phyloP scores from a whole-genome alignment of 2,329 filamentous ascomycete species.

The Fusarium praegraminearum region DNA sequence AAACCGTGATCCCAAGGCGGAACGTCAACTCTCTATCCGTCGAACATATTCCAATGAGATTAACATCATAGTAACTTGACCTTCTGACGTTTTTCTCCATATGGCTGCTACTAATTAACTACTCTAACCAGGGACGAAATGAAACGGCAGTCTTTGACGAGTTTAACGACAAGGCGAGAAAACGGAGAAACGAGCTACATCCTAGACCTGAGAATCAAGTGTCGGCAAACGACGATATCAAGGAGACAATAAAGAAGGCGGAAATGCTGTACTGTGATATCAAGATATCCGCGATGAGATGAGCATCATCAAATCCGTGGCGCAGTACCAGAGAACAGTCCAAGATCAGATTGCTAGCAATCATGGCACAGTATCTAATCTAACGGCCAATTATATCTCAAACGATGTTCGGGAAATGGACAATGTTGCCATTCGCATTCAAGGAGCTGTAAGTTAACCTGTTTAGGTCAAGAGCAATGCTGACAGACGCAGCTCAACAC shows the following conservation, averaged over 20 bases:
- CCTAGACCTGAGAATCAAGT: too few species aligned
- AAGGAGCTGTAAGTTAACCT: conserved; percentile 18
- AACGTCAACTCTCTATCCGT: not conserved
- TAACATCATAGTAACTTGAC: not conserved
- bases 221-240: not conserved
- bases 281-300: conserved; percentile 44
- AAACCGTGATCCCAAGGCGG: not conserved
- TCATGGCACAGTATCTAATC: not conserved
- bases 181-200: not conserved
- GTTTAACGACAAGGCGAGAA: conserved; percentile 44
- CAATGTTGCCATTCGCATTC: conserved; percentile 22
- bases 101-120: too few species aligned
- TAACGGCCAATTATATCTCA: conserved; percentile 10
- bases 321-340: conserved; percentile 19
- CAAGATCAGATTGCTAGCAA: not conserved
- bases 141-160: not conserved
- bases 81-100: not conserved
- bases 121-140: not conserved
- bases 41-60: not conserved
- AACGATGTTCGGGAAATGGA: conserved; percentile 39
- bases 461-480: too few species aligned
- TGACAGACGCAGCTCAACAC: conserved; percentile 17
- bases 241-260: conserved; percentile 1
- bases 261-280: conserved; percentile 16
- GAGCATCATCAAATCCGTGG: conserved; percentile 34